Evolutionary conservation across 208 protist species (phyloP).

Genomic region (Wallacemonas sp.): DNA sequence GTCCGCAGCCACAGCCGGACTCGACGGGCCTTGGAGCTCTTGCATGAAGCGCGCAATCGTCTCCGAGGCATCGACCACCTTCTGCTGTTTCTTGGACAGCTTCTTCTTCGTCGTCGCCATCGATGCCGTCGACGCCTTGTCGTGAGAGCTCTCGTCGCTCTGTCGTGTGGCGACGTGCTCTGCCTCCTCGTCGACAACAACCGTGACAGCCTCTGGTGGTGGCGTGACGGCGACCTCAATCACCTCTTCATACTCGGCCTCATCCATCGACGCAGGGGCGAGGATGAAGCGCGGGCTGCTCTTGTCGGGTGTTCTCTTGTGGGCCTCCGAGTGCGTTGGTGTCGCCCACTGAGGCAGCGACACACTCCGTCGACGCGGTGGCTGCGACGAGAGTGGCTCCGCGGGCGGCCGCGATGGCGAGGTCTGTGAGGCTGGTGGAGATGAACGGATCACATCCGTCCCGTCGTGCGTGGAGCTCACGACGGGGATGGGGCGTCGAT

Average conservation of each 20-base stretch:
- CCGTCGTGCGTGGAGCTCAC: neutral
- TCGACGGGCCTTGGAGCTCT: slow-evolving; percentile 21
- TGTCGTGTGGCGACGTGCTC: no score
- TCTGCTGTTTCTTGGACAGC: slow-evolving; percentile 18
- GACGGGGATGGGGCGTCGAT: neutral
- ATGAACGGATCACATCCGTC: neutral
- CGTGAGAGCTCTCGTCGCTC: neutral
- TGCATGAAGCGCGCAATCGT: slow-evolving; percentile 23
- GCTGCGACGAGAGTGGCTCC: slow-evolving; percentile 4
- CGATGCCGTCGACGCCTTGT: no score
- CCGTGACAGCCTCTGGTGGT: neutral
- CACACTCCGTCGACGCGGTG: neutral
- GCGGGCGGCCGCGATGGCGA: neutral
- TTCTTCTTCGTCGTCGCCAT: neutral
- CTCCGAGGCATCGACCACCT: slow-evolving; percentile 9
- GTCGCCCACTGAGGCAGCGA: neutral
- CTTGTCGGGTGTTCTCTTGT: no score
- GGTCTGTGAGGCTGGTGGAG: neutral
- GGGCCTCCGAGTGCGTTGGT: no score
- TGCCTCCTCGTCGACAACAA: neutral
- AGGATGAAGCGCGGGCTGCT: no score
- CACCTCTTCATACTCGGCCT: neutral
- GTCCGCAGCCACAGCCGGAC: no score
- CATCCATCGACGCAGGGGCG: no score
- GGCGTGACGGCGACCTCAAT: neutral